A percentile compares a stretch with the other conserved stretches of the same genome.
Conservation (phyloP, 176 grass and related monocot genomes). For the Eragrostis nindensis region DNA sequence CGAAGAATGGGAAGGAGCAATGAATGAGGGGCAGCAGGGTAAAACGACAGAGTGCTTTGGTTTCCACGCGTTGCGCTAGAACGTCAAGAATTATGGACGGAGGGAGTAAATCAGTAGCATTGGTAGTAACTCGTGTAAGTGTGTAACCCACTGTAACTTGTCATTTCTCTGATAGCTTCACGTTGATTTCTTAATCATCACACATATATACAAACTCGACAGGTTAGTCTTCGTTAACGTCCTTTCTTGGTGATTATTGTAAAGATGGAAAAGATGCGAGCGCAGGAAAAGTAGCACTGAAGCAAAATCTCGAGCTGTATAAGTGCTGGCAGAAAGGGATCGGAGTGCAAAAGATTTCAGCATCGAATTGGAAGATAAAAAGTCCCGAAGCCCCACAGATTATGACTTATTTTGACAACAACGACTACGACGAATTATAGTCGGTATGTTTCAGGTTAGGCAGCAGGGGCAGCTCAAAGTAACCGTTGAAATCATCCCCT, state of each 20-base stretch:
- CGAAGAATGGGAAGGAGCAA: too few species aligned
- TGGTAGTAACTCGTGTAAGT: not conserved
- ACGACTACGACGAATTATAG: slow-evolving; percentile 13
- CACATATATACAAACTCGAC: not conserved
- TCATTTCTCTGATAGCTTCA: not conserved
- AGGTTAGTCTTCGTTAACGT: slow-evolving; percentile 8
- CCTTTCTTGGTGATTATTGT: slow-evolving; percentile 26
- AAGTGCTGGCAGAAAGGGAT: slow-evolving; percentile 36
- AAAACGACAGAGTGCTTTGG: too few species aligned
- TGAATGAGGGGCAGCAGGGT: too few species aligned
- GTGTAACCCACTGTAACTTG: slow-evolving; percentile 4
- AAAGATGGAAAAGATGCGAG: slow-evolving; percentile 15
- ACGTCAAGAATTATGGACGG: too few species aligned
- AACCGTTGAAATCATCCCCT: not conserved
- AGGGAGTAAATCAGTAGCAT: too few species aligned
- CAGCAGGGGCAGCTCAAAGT: not conserved
- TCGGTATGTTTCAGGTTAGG: slow-evolving; percentile 45
- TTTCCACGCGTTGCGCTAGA: too few species aligned
- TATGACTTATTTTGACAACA: slow-evolving; percentile 47
- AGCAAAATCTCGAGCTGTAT: slow-evolving; percentile 37
- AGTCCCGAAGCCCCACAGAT: slow-evolving; percentile 22
- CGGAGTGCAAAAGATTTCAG: slow-evolving; percentile 35
- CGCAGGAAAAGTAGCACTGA: slow-evolving; percentile 32
- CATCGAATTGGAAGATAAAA: slow-evolving; percentile 3
- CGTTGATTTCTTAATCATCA: slow-evolving; percentile 5